These are phyloP conservation scores for Fraxinus pennsylvanica DNA, from an alignment of 257 asterid species.

Conservation along the genomic window DNA sequence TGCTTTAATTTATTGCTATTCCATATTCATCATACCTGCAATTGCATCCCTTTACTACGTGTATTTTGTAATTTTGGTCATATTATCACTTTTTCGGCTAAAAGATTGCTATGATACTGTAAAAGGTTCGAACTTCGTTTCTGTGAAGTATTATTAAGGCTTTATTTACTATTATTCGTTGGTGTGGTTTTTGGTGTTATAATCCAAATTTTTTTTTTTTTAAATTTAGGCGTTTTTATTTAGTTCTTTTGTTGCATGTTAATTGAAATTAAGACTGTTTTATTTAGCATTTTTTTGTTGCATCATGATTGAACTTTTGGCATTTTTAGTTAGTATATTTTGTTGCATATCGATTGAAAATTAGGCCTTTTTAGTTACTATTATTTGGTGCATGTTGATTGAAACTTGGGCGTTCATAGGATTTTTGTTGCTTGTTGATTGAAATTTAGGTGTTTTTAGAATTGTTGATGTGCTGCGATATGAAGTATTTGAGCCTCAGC, in stretches of 20 bases:
- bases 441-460: not conserved
- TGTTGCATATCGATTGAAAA: not conserved
- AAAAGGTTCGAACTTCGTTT: not conserved
- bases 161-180: not conserved
- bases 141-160: not conserved
- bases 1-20: not conserved
- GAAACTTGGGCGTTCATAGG: not conserved
- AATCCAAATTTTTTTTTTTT: not conserved
- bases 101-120: not conserved
- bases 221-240: not conserved
- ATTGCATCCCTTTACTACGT: not conserved
- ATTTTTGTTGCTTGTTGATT: not conserved
- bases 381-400: not conserved
- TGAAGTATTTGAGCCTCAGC: slow-evolving; percentile 4
- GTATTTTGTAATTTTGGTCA: not conserved
- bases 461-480: slow-evolving; percentile 1
- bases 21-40: not conserved
- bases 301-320: not conserved
- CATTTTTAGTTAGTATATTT: not conserved
- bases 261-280: not conserved
- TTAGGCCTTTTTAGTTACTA: not conserved
- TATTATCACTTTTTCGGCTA: not conserved
- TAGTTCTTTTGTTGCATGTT: not conserved
- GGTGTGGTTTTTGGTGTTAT: not conserved
- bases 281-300: not conserved